These are phyloP conservation scores for Escallonia rubra DNA, from an alignment of 129 eudicot genomes.

Conservation along the genomic window DNA sequence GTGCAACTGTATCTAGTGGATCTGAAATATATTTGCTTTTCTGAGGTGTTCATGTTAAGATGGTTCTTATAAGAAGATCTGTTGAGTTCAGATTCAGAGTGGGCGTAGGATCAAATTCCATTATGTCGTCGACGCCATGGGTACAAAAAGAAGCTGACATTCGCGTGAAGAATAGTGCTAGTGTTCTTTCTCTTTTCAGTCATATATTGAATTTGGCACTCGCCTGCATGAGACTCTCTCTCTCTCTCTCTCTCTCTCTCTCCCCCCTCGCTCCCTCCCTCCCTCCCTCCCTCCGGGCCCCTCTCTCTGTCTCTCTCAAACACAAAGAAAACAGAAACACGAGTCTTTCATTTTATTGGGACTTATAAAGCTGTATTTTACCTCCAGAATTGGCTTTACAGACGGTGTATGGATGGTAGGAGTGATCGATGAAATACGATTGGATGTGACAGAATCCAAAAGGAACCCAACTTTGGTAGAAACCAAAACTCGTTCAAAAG, in stretches of 20 bases:
- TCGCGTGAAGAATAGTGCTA: no score
- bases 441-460: constrained; percentile 30
- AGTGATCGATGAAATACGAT: constrained; percentile 69
- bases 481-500: constrained; percentile 70
- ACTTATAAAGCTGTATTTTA: constrained; percentile 5
- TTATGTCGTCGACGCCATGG: no score
- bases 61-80: no score
- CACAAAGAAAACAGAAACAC: no score
- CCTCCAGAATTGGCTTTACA: constrained; percentile 67
- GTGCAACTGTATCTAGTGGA: no score
- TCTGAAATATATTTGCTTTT: no score
- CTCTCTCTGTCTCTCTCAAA: not conserved
- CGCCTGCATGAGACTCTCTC: not conserved
- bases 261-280: not conserved
- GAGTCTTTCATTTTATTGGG: not conserved
- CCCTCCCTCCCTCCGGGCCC: not conserved
- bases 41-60: no score
- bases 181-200: no score
- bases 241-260: no score
- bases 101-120: no score
- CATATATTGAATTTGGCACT: not conserved
- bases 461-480: constrained; percentile 59
- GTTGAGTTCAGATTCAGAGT: no score
- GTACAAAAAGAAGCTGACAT: no score
- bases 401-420: constrained; percentile 90